Conservation (phyloP, 2,329 filamentous ascomycete species). For the Beauveria pseudobassiana region DNA sequence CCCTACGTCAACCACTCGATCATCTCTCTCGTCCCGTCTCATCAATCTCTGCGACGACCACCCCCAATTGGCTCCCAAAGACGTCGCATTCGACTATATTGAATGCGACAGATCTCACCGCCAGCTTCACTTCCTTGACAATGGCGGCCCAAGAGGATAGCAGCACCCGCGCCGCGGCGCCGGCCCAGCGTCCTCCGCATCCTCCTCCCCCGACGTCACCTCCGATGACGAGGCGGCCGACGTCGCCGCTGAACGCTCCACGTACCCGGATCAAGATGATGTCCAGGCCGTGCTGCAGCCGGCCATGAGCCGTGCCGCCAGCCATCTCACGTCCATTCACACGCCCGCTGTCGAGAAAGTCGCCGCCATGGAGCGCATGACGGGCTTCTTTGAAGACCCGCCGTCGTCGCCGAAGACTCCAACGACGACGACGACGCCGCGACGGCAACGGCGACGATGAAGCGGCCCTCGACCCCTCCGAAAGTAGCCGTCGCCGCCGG, state of each 20-base stretch:
- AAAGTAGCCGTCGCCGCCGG: not conserved
- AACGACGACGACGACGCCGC: conserved; percentile 13
- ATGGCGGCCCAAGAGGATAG: not conserved
- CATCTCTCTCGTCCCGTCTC: not conserved
- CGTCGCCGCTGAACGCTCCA: conserved; percentile 26
- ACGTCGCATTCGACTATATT: not conserved
- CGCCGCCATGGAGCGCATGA: conserved; percentile 40
- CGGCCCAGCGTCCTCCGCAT: not conserved
- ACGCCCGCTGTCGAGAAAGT: conserved; percentile 53
- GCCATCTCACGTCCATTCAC: conserved; percentile 44
- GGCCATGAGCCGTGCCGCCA: conserved; percentile 48
- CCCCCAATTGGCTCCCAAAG: too few relatives aligned
- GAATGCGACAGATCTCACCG: not conserved
- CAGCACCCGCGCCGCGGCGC: not conserved
- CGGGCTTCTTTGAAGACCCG: conserved; percentile 19
- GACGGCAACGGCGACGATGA: not conserved
- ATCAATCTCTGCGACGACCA: not conserved
- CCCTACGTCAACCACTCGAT: too few relatives aligned
- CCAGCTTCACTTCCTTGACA: not conserved
- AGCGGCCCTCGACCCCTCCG: not conserved
- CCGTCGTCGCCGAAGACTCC: conserved; percentile 12
- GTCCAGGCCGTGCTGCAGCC: conserved; percentile 54
- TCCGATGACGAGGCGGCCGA: conserved; percentile 12
- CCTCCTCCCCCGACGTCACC: not conserved
- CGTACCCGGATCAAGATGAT: conserved; percentile 44